phyloP scores from a whole-genome alignment of 2,329 filamentous ascomycete species.

The Colletotrichum sp. region DNA sequence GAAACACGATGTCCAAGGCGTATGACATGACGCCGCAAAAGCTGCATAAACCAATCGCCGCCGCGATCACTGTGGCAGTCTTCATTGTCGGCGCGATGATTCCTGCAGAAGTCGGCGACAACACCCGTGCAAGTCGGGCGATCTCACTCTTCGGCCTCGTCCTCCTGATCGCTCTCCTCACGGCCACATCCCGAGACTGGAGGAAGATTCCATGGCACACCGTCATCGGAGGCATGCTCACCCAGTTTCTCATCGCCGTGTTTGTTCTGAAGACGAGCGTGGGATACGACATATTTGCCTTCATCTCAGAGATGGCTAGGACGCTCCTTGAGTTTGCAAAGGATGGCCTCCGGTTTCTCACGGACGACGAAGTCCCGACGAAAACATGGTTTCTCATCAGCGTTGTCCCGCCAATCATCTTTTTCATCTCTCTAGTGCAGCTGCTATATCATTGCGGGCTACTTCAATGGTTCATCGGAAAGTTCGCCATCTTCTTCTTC shows the following conservation, averaged over 20 bases:
- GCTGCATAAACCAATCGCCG: constrained; percentile 13
- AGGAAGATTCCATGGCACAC: constrained; percentile 16
- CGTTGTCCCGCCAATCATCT: constrained; percentile 76
- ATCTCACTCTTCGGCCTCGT: constrained; percentile 13
- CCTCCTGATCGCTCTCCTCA: constrained; percentile 10
- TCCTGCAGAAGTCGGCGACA: constrained; percentile 7
- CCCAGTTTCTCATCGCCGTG: constrained; percentile 11
- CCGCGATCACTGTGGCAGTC: constrained; percentile 1
- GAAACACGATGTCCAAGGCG: not conserved
- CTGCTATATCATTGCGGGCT: constrained; percentile 72
- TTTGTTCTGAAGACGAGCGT: constrained; percentile 16
- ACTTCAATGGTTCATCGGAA: constrained; percentile 76
- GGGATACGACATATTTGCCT: constrained; percentile 72
- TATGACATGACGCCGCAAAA: constrained; percentile 7
- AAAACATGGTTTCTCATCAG: constrained; percentile 66
- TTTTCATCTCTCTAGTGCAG: constrained; percentile 78
- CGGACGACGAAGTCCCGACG: constrained; percentile 43
- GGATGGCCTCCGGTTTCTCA: constrained; percentile 69
- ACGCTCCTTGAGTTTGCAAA: constrained; percentile 69
- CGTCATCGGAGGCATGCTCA: constrained; percentile 17
- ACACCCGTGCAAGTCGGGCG: constrained; percentile 11
- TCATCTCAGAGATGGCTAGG: constrained; percentile 69
- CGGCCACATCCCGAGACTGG: constrained; percentile 12
- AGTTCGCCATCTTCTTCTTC: constrained; percentile 80
- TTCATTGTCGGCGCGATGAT: constrained; percentile 14